A percentile compares a stretch with the other conserved stretches of the same genome.
Evolutionary conservation across 805 yeast genomes (phyloP).

Genomic region (Lipomyces yamadae): DNA sequence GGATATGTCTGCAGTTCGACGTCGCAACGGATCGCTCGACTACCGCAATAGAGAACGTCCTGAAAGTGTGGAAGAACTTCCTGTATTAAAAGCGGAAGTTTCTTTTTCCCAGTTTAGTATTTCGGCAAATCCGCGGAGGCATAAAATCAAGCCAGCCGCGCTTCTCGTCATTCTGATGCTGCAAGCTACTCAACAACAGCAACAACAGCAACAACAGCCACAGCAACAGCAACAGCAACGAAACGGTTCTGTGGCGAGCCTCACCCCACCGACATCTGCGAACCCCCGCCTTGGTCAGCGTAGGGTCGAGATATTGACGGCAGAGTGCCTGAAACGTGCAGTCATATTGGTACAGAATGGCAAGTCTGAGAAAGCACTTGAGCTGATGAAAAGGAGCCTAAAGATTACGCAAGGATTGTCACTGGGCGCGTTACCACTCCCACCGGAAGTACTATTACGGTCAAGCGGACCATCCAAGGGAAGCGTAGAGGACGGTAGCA

Average conservation of each 20-base stretch:
- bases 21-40: constrained; percentile 5
- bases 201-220: not conserved
- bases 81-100: constrained; percentile 7
- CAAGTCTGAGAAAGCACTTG: constrained; percentile 18
- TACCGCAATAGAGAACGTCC: not conserved
- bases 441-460: constrained; percentile 4
- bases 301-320: constrained; percentile 24
- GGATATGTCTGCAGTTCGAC: not conserved
- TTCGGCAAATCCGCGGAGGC: not conserved
- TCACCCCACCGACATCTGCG: not conserved
- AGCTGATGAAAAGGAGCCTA: constrained; percentile 15
- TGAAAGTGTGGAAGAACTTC: constrained; percentile 9
- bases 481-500: not conserved
- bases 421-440: constrained; percentile 23
- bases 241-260: constrained; percentile 6
- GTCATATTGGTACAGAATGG: constrained; percentile 16
- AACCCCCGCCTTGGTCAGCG: constrained; percentile 27
- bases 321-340: constrained; percentile 18
- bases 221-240: not conserved
- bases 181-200: not conserved
- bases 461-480: not conserved
- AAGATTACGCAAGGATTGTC: constrained; percentile 19
- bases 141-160: constrained; percentile 11
- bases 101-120: constrained; percentile 9
- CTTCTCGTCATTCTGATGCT: constrained; percentile 9